A percentile compares a stretch with the other conserved stretches of the same genome.
phyloP scores from a whole-genome alignment of 2,329 filamentous ascomycete species.

The Trichoderma sp. region DNA sequence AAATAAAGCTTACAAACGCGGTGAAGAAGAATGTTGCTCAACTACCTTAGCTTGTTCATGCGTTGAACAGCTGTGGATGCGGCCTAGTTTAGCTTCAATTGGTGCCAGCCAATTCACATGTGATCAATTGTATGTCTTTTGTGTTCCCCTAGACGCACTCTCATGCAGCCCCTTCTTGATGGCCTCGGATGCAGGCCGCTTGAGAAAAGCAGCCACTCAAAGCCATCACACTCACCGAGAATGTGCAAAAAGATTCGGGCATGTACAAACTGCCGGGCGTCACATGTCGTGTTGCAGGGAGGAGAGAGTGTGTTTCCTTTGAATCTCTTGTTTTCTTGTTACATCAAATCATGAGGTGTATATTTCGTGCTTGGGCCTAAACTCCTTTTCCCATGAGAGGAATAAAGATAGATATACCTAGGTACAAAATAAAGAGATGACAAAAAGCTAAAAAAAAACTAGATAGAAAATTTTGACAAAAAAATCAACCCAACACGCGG shows the following conservation, averaged over 20 bases:
- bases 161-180: neutral
- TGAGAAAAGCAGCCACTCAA: neutral
- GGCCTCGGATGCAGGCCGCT: neutral
- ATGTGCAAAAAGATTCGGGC: neutral
- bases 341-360: constrained; percentile 6
- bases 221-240: constrained; percentile 2
- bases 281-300: neutral
- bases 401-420: constrained; percentile 11
- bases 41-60: neutral
- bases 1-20: neutral
- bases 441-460: neutral
- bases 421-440: constrained; percentile 5
- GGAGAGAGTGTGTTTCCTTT: neutral
- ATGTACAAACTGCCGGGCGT: neutral
- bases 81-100: neutral
- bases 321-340: neutral
- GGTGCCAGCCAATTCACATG: neutral
- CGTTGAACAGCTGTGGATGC: neutral
- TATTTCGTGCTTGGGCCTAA: constrained; percentile 14
- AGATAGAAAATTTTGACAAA: neutral
- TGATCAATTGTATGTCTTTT: neutral
- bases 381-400: neutral
- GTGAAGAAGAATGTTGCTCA: neutral
- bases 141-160: neutral
- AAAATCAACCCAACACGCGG: neutral